Percentiles rank a stretch among this genome's conserved stretches.
phyloP scores from a whole-genome alignment of 345 rosid species.

The Crucihimalaya himalaica region DNA sequence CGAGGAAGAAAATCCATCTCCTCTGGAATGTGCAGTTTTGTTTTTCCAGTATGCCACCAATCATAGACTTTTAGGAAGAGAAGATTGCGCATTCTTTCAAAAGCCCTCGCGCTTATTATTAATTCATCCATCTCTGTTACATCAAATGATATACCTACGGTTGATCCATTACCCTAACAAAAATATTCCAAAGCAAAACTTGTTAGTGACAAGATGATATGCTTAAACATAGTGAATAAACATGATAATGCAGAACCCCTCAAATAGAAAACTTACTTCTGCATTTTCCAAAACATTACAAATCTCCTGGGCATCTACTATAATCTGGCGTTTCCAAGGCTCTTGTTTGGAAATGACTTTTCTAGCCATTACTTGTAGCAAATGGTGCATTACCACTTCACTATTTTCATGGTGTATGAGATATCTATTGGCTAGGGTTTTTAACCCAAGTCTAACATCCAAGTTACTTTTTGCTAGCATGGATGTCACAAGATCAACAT shows the following conservation, averaged over 20 bases:
- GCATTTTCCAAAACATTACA: conserved; percentile 7
- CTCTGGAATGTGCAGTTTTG: neutral
- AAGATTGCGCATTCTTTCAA: conserved; percentile 27
- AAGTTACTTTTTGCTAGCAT: neutral
- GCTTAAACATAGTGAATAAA: neutral
- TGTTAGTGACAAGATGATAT: neutral
- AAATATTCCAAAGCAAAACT: neutral
- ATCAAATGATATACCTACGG: neutral
- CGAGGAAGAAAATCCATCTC: neutral
- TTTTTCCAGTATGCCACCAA: neutral
- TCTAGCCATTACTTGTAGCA: conserved; percentile 35
- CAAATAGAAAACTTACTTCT: neutral
- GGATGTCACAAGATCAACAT: neutral
- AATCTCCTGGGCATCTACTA: conserved; percentile 25
- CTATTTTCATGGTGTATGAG: neutral
- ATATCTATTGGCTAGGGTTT: neutral
- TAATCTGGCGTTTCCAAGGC: conserved; percentile 17
- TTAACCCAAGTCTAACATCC: neutral
- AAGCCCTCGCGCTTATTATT: neutral
- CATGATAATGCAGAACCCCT: neutral
- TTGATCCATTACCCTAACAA: neutral
- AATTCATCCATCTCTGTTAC: neutral
- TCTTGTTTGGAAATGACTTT: conserved; percentile 15
- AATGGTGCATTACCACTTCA: conserved; percentile 23
- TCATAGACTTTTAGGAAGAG: neutral